Evolutionary conservation across 306 rosid species (phyloP).

Genomic region (Vigna unguiculata): DNA sequence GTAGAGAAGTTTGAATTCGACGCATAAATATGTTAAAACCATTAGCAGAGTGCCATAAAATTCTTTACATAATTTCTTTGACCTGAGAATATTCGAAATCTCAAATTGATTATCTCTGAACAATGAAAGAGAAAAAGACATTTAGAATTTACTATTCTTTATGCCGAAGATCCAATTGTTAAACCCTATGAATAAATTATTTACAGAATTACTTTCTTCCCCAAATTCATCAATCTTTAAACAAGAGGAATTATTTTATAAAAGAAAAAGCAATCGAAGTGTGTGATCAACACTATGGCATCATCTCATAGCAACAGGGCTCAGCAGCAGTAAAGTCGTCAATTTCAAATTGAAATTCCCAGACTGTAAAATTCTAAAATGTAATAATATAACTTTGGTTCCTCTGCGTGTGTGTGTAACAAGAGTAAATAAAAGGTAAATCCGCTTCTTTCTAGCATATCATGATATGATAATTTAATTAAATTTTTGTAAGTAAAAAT

Average conservation of each 20-base stretch:
- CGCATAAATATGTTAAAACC: constrained; percentile 25
- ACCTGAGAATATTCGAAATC: constrained; percentile 9
- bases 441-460: neutral
- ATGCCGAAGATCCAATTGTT: neutral
- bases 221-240: constrained; percentile 17
- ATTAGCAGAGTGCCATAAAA: neutral
- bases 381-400: constrained; percentile 1
- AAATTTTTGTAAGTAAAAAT: neutral
- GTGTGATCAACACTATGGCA: neutral
- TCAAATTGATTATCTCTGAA: neutral
- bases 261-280: constrained; percentile 1
- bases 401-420: neutral
- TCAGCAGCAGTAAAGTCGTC: constrained; percentile 26
- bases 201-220: neutral
- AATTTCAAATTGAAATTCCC: constrained; percentile 14
- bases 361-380: constrained; percentile 12
- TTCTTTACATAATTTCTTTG: constrained; percentile 12
- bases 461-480: constrained; percentile 17
- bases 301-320: neutral
- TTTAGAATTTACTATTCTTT: neutral
- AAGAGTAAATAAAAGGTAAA: constrained; percentile 23
- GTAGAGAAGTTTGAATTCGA: constrained; percentile 26
- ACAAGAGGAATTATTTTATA: neutral
- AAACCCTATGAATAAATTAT: neutral
- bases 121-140: constrained; percentile 12